Percentiles rank a stretch among this genome's conserved stretches.
Evolutionary conservation across 2,329 filamentous ascomycete species (phyloP).

Genomic region (Plenodomus lindquistii): DNA sequence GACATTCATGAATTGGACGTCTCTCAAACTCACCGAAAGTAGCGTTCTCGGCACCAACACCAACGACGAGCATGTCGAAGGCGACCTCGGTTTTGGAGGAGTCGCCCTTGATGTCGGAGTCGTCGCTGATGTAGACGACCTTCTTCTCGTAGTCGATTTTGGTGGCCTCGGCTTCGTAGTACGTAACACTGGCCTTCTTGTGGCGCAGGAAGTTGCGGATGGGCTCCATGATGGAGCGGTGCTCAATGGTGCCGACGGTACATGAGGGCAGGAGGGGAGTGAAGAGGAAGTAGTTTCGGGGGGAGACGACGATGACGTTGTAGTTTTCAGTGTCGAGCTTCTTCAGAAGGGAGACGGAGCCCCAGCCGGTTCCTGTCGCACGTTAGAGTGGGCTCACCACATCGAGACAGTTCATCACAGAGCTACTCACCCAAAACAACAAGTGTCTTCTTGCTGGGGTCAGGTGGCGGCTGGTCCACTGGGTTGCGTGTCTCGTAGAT

Average conservation of each 20-base stretch:
- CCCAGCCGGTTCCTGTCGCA: conserved; percentile 86
- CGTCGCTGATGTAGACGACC: conserved; percentile 86
- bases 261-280: conserved; percentile 96
- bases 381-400: conserved; percentile 12
- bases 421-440: conserved; percentile 79
- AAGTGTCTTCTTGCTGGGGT: conserved; percentile 93
- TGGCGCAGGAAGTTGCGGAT: conserved; percentile 93
- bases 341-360: conserved; percentile 92
- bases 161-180: conserved; percentile 96
- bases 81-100: conserved; percentile 83
- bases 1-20: neutral
- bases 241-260: conserved; percentile 95
- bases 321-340: conserved; percentile 99
- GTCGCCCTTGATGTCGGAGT: conserved; percentile 88
- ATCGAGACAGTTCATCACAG: neutral
- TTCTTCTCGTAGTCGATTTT: conserved; percentile 93
- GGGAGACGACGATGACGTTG: conserved; percentile 97
- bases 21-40: conserved; percentile 72
- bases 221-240: conserved; percentile 99
- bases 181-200: conserved; percentile 92
- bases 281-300: conserved; percentile 99
- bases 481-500: conserved; percentile 85
- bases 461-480: conserved; percentile 73
- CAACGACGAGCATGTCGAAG: conserved; percentile 97
- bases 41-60: conserved; percentile 96